Evolutionary conservation across 768 basidiomycete species (phyloP).

Genomic region (Podaxis sp.): DNA sequence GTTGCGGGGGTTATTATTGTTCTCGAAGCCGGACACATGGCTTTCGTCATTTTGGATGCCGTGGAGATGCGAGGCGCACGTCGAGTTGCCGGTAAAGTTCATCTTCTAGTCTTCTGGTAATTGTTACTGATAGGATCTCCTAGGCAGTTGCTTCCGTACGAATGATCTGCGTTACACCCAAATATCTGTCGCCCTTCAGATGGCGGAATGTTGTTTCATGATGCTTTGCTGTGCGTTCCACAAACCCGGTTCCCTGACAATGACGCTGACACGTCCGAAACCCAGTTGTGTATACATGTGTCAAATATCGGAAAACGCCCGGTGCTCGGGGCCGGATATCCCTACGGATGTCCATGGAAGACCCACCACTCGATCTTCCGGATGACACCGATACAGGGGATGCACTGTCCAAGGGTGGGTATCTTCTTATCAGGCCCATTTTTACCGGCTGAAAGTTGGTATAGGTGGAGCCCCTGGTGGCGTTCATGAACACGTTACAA

Average conservation of each 20-base stretch:
- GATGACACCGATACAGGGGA: constrained; percentile 24
- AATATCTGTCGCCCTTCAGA: constrained; percentile 47
- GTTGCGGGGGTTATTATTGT: constrained; percentile 43
- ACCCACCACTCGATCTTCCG: constrained; percentile 32
- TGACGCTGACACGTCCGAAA: not conserved
- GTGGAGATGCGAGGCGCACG: constrained; percentile 36
- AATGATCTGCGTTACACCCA: constrained; percentile 34
- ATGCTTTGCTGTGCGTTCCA: constrained; percentile 56
- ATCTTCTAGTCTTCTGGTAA: not conserved
- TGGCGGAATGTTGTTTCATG: constrained; percentile 57
- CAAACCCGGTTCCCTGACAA: not conserved
- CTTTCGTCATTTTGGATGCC: constrained; percentile 43
- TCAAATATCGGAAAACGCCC: constrained; percentile 50
- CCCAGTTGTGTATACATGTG: constrained; percentile 55
- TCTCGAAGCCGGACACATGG: constrained; percentile 42
- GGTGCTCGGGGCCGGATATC: constrained; percentile 58
- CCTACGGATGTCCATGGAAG: constrained; percentile 45
- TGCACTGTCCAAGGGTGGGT: constrained; percentile 46
- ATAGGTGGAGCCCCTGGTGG: not conserved
- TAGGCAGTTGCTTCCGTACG: constrained; percentile 49
- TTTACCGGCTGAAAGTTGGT: not conserved
- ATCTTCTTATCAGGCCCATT: constrained; percentile 32
- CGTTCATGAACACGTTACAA: constrained; percentile 1
- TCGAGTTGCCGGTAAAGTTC: constrained; percentile 46
- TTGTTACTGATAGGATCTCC: constrained; percentile 5